Evolutionary conservation across 192 early-diverging fungal genomes (phyloP).

Genomic region (Linnemannia elongata): DNA sequence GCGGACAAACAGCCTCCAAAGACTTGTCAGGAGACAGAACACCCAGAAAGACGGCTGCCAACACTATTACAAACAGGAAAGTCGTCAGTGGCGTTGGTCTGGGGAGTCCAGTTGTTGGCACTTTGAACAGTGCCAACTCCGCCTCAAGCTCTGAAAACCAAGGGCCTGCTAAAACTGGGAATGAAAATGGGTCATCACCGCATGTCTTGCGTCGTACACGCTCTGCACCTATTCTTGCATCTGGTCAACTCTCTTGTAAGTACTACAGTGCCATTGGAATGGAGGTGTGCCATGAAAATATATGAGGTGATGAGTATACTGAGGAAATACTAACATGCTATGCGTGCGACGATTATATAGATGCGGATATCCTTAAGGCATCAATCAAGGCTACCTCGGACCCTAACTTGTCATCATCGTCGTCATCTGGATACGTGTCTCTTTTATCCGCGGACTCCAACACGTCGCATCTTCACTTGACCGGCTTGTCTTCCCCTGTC

Average conservation of each 20-base stretch:
- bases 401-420: neutral
- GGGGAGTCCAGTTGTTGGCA: neutral
- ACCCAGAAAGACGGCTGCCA: slow-evolving; percentile 14
- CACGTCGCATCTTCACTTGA: slow-evolving; percentile 1
- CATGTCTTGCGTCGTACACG: slow-evolving; percentile 37
- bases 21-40: neutral
- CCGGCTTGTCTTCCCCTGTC: slow-evolving; percentile 8
- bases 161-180: neutral
- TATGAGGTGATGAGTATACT: neutral
- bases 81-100: neutral
- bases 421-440: neutral
- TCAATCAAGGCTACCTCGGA: slow-evolving; percentile 44
- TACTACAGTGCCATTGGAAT: neutral
- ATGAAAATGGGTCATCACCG: neutral
- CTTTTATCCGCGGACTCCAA: neutral
- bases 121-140: neutral
- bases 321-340: neutral
- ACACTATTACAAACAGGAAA: slow-evolving; percentile 21
- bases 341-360: neutral
- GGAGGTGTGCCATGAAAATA: neutral
- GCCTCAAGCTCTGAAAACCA: neutral
- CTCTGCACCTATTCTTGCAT: slow-evolving; percentile 38
- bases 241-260: slow-evolving; percentile 50
- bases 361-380: slow-evolving; percentile 48
- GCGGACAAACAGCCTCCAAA: neutral